phyloP scores from a whole-genome alignment of 208 protist genomes.

The Acanthamoeba lenticulata region DNA sequence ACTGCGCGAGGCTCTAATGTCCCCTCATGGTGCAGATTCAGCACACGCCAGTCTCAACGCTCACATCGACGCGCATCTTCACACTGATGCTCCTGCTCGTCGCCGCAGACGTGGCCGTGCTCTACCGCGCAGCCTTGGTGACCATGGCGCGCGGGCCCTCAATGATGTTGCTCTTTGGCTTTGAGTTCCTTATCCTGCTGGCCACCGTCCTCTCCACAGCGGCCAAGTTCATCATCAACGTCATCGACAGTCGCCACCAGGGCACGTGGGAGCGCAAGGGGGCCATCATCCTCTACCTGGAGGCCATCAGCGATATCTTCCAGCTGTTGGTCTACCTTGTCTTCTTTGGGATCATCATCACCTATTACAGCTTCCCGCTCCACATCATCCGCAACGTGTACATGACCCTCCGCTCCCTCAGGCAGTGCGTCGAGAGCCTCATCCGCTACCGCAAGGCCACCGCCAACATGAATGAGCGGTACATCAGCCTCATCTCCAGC shows the following conservation, averaged over 20 bases:
- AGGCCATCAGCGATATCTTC: conserved; percentile 43
- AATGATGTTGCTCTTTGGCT: conserved; percentile 39
- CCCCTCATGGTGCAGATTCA: neutral
- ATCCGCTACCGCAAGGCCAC: conserved; percentile 52
- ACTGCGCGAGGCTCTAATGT: too few relatives aligned
- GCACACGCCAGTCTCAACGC: neutral
- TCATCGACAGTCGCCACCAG: neutral
- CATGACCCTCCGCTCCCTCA: conserved; percentile 20
- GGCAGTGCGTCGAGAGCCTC: neutral
- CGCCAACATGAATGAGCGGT: neutral
- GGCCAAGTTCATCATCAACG: conserved; percentile 10
- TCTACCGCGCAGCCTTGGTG: neutral
- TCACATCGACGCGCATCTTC: conserved; percentile 63
- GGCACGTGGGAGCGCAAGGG: conserved; percentile 22
- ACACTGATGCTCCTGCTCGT: neutral
- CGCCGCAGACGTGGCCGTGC: neutral
- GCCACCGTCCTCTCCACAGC: neutral
- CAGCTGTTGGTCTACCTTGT: conserved; percentile 42
- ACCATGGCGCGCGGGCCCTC: conserved; percentile 20
- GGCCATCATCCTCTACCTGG: conserved; percentile 64
- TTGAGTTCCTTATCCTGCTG: conserved; percentile 8
- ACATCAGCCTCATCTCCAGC: neutral
- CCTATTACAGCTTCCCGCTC: conserved; percentile 35
- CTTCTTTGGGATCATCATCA: conserved; percentile 54
- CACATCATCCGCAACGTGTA: conserved; percentile 67